These are phyloP conservation scores for Brassica cretica DNA, from an alignment of 345 rosid genomes.

Conservation along the genomic window DNA sequence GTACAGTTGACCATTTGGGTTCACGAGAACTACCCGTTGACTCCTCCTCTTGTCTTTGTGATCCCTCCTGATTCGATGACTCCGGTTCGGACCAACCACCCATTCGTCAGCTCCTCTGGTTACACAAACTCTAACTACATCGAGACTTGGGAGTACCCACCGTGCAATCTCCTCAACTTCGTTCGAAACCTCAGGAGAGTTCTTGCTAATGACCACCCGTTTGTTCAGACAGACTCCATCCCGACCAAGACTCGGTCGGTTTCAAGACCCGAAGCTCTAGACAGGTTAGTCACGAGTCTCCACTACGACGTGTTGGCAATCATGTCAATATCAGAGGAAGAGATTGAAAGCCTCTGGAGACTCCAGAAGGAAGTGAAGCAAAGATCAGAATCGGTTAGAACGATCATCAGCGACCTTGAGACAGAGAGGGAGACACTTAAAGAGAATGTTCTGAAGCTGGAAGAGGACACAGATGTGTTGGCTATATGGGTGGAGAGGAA, in stretches of 20 bases:
- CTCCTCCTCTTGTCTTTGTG: constrained; percentile 57
- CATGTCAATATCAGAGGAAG: constrained; percentile 35
- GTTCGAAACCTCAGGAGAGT: constrained; percentile 51
- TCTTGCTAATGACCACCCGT: constrained; percentile 61
- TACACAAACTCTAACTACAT: constrained; percentile 47
- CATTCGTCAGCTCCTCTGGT: constrained; percentile 65
- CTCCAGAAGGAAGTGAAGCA: constrained; percentile 43
- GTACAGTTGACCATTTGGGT: constrained; percentile 58
- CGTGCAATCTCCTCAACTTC: constrained; percentile 48
- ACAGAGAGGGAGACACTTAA: constrained; percentile 43
- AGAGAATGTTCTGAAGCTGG: constrained; percentile 28
- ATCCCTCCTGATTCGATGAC: constrained; percentile 10
- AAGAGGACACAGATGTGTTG: constrained; percentile 36
- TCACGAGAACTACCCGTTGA: constrained; percentile 62
- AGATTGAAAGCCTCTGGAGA: constrained; percentile 44
- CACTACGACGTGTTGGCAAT: constrained; percentile 50
- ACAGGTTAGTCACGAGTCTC: constrained; percentile 57
- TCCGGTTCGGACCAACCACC: constrained; percentile 50
- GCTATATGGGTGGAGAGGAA: constrained; percentile 49
- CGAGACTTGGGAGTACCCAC: constrained; percentile 54
- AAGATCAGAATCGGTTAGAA: constrained; percentile 14
- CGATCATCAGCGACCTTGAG: constrained; percentile 42
- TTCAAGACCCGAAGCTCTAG: constrained; percentile 65
- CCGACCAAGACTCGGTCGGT: constrained; percentile 38
- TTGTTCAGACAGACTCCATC: constrained; percentile 22